Base-by-base conservation (phyloP, 371 early-diverging fungal genomes). In the Ordospora pajunii region DNA sequence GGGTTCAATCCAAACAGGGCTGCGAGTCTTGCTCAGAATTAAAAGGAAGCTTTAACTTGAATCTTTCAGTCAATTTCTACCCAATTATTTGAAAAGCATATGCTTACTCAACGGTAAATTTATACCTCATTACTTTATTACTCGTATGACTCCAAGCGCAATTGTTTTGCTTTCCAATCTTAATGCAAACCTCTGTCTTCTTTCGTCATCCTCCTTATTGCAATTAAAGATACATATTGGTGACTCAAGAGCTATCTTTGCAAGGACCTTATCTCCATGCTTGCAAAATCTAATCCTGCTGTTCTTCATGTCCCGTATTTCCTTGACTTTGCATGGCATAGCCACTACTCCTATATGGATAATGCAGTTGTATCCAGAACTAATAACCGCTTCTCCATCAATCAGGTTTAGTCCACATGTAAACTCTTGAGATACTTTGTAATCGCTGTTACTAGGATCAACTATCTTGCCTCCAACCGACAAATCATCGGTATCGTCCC, bases 1-100 rank as follows among this genome's bases (percentile, higher is more conserved):
- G 93, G 93, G 40, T 51, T 51, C 67, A 49, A 66, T 40, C 51
- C 51, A n/a, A 66, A 66, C 67, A 66, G 45, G 50, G 67, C 19
- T n/a, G 58, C 58, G 3, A 46, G 23, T 37, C 32, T 32, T 32
- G 11, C 58, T 58, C 37, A 58, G 7, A 58, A 58, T 58, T 37
- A 44, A 53, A 58, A 37, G 58, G 22, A 22, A 32, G 32, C 32
- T 32, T 32, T 32, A 32, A 32, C 32, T 32, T 32, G 1, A 17
- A 17, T 17, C 2, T 23, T 17, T 25, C 23, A 32, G 5, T 5
- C 32, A 32, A 5, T 32, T 32, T 32, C 32, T 5, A 32, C 2
- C 32, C 5, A 32, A 32, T 5, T 32, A 32, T 32, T 32, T 5
- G 2, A 32, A n/a, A n/a, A n/a, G n/a, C n/a, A n/a, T n/a, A n/a